Conservation (phyloP, 495 filamentous ascomycete species). For the Hyaloscypha variabilis region DNA sequence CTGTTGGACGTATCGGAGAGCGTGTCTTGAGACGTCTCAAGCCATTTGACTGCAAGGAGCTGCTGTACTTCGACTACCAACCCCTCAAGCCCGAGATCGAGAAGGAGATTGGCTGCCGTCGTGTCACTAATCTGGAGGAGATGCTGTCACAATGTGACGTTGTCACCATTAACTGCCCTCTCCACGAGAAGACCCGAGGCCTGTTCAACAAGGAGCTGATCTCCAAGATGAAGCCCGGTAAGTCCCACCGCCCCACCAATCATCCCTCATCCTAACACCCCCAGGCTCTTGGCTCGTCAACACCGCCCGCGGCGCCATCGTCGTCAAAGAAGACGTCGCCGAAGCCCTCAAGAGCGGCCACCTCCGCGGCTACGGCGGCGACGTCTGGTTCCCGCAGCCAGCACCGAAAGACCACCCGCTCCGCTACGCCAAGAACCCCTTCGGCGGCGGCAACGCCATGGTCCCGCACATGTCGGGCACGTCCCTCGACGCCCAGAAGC, state of each 20-base stretch:
- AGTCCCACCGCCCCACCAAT: not conserved
- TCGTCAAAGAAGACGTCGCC: slow-evolving; percentile 98
- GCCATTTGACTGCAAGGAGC: slow-evolving; percentile 99
- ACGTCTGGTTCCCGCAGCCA: slow-evolving; percentile 84
- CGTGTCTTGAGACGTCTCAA: slow-evolving; percentile 94
- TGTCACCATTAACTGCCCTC: slow-evolving; percentile 98
- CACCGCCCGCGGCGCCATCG: slow-evolving; percentile 97
- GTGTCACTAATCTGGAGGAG: slow-evolving; percentile 88
- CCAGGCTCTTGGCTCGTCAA: slow-evolving; percentile 90
- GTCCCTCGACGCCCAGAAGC: slow-evolving; percentile 94
- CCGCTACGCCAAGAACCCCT: slow-evolving; percentile 90
- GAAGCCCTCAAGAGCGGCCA: slow-evolving; percentile 91
- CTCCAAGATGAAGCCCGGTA: slow-evolving; percentile 92
- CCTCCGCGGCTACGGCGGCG: slow-evolving; percentile 95
- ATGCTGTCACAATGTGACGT: slow-evolving; percentile 95
- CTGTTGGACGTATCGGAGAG: slow-evolving; percentile 96
- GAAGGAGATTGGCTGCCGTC: slow-evolving; percentile 93
- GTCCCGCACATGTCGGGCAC: slow-evolving; percentile 96
- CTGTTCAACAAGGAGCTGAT: slow-evolving; percentile 99
- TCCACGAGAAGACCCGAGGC: slow-evolving; percentile 95
- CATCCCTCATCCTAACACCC: not conserved
- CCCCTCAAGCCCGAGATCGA: slow-evolving; percentile 84
- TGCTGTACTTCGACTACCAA: slow-evolving; percentile 99
- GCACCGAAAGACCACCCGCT: slow-evolving; percentile 94
- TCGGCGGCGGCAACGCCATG: slow-evolving; percentile 97